These are phyloP conservation scores for Globisporangium sylvaticum DNA, from an alignment of 352 stramenopile species.

Conservation along the genomic window DNA sequence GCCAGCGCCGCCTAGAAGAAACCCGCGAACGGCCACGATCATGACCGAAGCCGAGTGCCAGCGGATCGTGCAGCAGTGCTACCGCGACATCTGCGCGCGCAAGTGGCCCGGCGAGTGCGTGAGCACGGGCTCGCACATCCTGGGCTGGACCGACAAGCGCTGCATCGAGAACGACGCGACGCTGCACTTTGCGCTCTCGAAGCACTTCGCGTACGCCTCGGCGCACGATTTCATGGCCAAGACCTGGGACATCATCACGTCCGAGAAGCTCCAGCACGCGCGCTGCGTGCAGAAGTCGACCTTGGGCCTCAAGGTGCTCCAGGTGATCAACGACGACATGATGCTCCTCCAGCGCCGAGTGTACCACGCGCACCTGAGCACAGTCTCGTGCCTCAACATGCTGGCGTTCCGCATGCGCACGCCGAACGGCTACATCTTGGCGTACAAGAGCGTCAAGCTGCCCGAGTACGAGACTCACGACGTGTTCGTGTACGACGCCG, in stretches of 20 bases:
- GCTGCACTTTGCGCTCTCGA: constrained; percentile 41
- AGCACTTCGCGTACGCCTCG: constrained; percentile 25
- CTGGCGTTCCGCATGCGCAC: constrained; percentile 16
- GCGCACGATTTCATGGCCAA: constrained; percentile 35
- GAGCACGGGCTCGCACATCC: constrained; percentile 37
- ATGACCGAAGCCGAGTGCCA: neutral
- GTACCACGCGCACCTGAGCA: constrained; percentile 40
- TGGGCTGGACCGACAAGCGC: constrained; percentile 47
- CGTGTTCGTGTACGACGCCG: constrained; percentile 10
- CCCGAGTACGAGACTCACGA: constrained; percentile 5
- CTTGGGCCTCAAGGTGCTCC: constrained; percentile 36
- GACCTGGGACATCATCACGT: constrained; percentile 47
- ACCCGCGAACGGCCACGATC: neutral
- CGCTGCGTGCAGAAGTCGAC: constrained; percentile 45
- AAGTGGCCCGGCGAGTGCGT: constrained; percentile 30
- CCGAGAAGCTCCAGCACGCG: constrained; percentile 31
- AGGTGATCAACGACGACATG: constrained; percentile 44
- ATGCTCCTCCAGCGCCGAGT: constrained; percentile 39
- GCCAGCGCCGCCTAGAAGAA: neutral
- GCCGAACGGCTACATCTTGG: constrained; percentile 6
- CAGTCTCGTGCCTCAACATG: constrained; percentile 31
- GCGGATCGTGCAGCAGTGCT: constrained; percentile 44
- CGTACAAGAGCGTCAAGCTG: constrained; percentile 9
- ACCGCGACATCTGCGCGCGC: constrained; percentile 38
- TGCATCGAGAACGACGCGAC: constrained; percentile 35